A percentile compares a stretch with the other conserved stretches of the same genome.
phyloP scores from a whole-genome alignment of 2,329 filamentous ascomycete species.

The Cryphonectria parasitica region DNA sequence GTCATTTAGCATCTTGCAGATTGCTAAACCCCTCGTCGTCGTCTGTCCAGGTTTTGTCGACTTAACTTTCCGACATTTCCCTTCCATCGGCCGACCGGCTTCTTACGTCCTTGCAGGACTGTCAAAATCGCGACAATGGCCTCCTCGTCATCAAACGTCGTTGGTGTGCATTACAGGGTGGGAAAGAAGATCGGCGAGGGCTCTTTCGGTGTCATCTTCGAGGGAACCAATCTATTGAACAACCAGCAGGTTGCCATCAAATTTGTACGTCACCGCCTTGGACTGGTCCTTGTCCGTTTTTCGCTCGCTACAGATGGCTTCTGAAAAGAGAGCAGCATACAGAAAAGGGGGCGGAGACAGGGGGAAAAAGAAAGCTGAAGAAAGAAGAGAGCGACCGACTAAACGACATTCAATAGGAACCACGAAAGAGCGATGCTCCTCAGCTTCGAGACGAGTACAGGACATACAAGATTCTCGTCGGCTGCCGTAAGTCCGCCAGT shows the following conservation, averaged over 20 bases:
- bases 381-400: conserved; percentile 15
- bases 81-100: conserved; percentile 19
- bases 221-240: conserved; percentile 97
- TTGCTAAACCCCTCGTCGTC: conserved; percentile 10
- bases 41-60: conserved; percentile 18
- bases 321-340: background rate
- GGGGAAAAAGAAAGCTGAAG: too few species aligned
- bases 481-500: conserved; percentile 79
- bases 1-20: conserved; percentile 26
- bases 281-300: background rate
- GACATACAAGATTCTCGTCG: conserved; percentile 98
- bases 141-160: conserved; percentile 92
- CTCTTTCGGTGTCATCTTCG: conserved; percentile 97
- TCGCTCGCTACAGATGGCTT: background rate
- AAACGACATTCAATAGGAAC: conserved; percentile 67
- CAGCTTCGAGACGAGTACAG: conserved; percentile 98
- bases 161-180: conserved; percentile 97
- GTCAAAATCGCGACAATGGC: conserved; percentile 61
- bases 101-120: conserved; percentile 21
- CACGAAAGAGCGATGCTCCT: conserved; percentile 96
- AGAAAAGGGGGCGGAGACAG: background rate
- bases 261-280: conserved; percentile 69
- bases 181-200: conserved; percentile 99
- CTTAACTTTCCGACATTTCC: conserved; percentile 7
- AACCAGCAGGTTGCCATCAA: conserved; percentile 99